phyloP scores from a whole-genome alignment of 768 basidiomycete species.

The Rubroboletus pulcherrimus region DNA sequence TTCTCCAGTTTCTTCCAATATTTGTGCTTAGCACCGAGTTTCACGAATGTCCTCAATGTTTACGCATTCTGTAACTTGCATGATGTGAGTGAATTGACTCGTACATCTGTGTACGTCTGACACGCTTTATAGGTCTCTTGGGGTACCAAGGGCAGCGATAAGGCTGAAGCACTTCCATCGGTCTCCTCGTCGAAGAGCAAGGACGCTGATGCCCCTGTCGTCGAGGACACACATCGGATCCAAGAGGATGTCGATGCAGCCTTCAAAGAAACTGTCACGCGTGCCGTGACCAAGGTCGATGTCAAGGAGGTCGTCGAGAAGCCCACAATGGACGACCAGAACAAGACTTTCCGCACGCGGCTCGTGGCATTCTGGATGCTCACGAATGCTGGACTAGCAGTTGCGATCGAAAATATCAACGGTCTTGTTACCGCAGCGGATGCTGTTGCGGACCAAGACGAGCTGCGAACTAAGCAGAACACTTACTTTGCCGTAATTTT shows the following conservation, averaged over 20 bases:
- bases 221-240: conserved; percentile 78
- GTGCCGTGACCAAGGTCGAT: conserved; percentile 74
- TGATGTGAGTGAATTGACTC: conserved; percentile 49
- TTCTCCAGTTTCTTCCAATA: conserved; percentile 93
- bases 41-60: conserved; percentile 92
- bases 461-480: conserved; percentile 47
- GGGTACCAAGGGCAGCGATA: conserved; percentile 96
- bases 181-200: conserved; percentile 81
- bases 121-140: conserved; percentile 61
- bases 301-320: conserved; percentile 66
- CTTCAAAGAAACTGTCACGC: conserved; percentile 89
- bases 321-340: conserved; percentile 84
- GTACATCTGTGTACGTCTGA: neutral
- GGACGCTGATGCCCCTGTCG: conserved; percentile 69
- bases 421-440: conserved; percentile 47
- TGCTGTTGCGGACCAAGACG: conserved; percentile 36
- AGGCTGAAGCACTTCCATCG: conserved; percentile 87
- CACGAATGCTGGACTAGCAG: conserved; percentile 61
- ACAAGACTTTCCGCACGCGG: conserved; percentile 90
- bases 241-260: conserved; percentile 88
- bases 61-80: conserved; percentile 98
- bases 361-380: conserved; percentile 83
- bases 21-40: conserved; percentile 84
- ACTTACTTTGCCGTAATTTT: conserved; percentile 75
- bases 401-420: conserved; percentile 74